Evolutionary conservation across 1,284 basidiomycete species (phyloP), one percentile per base, ranked within the genome.

Genomic region (Ceratobasidium sp.): DNA sequence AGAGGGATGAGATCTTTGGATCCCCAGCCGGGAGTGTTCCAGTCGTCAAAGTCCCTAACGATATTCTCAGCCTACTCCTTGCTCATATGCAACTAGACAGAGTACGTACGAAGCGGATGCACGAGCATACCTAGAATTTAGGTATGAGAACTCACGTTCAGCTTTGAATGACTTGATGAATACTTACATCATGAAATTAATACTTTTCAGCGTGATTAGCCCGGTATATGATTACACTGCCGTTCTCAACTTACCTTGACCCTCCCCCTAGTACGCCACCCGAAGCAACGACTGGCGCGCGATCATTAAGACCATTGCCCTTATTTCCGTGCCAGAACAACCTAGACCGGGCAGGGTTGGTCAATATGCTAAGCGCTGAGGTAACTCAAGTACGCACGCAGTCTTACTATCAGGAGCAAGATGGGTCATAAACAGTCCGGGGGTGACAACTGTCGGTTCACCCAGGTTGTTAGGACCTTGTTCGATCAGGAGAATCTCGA

Each of bases 11-110:
- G 17, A 44, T 75, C 71, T 15, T 65, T 50, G 5, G 59, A 38
- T 20, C 17, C 28, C 71, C 71, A 75, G 12, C 71, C 71, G 15
- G 28, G 59, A 13, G 71, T 65, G 10, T 75, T 65, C 71, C 71
- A 75, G 46, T 65, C 61, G 42, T 75, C 71, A 38, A 75, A 75
- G 40, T 75, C 71, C 20, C 71, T 75, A 33, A 33, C 33, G 33
- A 33, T 33, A 33, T 2, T 38, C 23, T 40, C 9, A 42, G 46
- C 44, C 7, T 44, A 42, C 13, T 5, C 5, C 4, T 28, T 15
- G 7, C 6, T 38, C 17, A 28, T 26, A 61, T 38, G 7, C 26
- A 17, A 61, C 15, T 10, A 10, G 17, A 17, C 20, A 50, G 20
- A 50, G 20, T 61, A 61, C 59, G 26, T 61, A 61, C 59, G 59